Percentiles rank a stretch among this genome's conserved stretches.
phyloP scores from a whole-genome alignment of 2,329 filamentous ascomycete species.

The Fusarium phyllophilum region DNA sequence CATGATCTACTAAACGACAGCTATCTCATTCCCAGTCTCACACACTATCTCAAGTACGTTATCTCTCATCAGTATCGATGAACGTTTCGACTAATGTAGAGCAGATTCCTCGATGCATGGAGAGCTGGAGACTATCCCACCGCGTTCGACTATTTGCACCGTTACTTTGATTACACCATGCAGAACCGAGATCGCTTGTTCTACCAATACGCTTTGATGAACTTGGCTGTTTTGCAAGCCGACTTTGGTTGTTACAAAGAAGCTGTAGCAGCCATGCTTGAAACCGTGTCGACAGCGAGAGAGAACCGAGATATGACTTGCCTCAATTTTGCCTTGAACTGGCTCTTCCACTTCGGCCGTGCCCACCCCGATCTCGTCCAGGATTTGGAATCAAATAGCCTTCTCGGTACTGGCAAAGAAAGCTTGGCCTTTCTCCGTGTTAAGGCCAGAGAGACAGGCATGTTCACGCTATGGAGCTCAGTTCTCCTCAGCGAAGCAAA shows the following conservation, averaged over 20 bases:
- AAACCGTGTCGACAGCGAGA: conserved; percentile 92
- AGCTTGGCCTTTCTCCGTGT: conserved; percentile 84
- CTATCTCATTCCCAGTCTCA: conserved; percentile 74
- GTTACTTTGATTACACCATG: conserved; percentile 97
- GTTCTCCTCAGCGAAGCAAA: conserved; percentile 88
- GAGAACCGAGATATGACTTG: conserved; percentile 94
- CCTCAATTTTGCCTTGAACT: conserved; percentile 93
- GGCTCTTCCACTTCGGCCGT: conserved; percentile 94
- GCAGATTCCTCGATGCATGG: conserved; percentile 88
- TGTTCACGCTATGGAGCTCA: conserved; percentile 86
- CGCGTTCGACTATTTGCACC: conserved; percentile 89
- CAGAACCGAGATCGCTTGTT: conserved; percentile 83
- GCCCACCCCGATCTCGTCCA: conserved; percentile 81
- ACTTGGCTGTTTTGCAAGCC: conserved; percentile 90
- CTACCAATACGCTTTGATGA: conserved; percentile 95
- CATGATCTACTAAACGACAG: conserved; percentile 74
- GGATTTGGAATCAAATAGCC: conserved; percentile 75
- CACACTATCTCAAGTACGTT: conserved; percentile 75
- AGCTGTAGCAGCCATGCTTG: conserved; percentile 92
- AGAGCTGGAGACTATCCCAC: conserved; percentile 88
- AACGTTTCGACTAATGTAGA: conserved; percentile 47
- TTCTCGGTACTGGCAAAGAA: conserved; percentile 82
- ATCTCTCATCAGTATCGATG: background rate
- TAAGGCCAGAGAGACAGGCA: conserved; percentile 86
- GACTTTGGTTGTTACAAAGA: conserved; percentile 94